Evolutionary conservation across 495 filamentous ascomycete species (phyloP), one percentile per base, ranked within the genome.

Genomic region (Neurospora intermedia): DNA sequence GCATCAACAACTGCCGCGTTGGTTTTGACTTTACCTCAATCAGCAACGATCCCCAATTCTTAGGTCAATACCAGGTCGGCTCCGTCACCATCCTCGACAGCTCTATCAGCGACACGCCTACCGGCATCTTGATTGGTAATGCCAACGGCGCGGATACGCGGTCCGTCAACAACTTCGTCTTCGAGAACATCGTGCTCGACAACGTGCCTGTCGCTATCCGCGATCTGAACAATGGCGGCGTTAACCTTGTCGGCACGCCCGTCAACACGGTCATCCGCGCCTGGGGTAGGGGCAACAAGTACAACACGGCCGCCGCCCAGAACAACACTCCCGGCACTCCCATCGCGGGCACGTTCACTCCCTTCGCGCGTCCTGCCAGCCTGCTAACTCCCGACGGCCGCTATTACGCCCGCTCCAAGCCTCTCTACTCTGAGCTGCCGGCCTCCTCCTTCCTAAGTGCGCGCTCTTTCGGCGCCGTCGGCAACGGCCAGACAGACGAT

Each of bases 21-120:
- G 91, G 90, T 70, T 84, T 93, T 43, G 86, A 91, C 75, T 93
- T 93, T 80, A 62, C 54, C 2, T 0, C 48, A 6, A 11, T 54
- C 20, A 27, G 48, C 54, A 4, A 62, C 27, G 27, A 0, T 4
- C 6, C 6, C 27, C 0, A 0, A 0, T 35, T 27, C 4, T 18
- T 35, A 3, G 73, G 71, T 20, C 62, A 35, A 31, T 62, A 62
- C 54, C 11, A 15, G 27, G 54, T 35, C 38, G 91, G 91, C 39
- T 91, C 90, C 0, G 84, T 94, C 42, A 82, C 92, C 69, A 84
- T 98, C 74, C 85, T 94, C 23, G 94, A 98, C 82, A 93, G 89
- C 80, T 88, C 82, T 2, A 89, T 97, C 76, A 89, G 82, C 69
- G 89, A 92, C 80, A 93, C 91, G 3, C 86, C 87, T 8, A 77